These are phyloP conservation scores for Aspergillus sp. DNA, from an alignment of 2,329 filamentous ascomycete genomes.

Conservation along the genomic window DNA sequence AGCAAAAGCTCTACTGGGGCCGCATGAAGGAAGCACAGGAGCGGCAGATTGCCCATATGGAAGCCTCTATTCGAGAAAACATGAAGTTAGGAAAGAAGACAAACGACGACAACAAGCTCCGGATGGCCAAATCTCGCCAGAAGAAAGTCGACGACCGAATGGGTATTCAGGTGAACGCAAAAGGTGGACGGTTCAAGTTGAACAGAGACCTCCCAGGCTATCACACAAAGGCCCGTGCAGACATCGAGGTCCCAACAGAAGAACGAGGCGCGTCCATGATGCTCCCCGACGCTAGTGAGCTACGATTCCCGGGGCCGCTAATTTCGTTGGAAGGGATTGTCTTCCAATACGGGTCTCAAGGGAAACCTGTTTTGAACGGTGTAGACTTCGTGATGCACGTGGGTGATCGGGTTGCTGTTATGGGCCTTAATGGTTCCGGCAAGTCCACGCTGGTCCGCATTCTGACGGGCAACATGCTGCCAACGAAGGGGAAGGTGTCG, in stretches of 20 bases:
- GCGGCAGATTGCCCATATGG: constrained; percentile 69
- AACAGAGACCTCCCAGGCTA: constrained; percentile 64
- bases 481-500: constrained; percentile 54
- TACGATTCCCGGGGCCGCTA: constrained; percentile 67
- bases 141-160: constrained; percentile 77
- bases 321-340: constrained; percentile 62
- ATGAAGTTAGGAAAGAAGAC: constrained; percentile 66
- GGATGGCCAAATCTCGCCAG: constrained; percentile 75
- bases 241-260: constrained; percentile 61
- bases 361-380: constrained; percentile 49
- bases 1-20: constrained; percentile 56
- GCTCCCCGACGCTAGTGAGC: constrained; percentile 57
- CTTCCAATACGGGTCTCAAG: constrained; percentile 52
- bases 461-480: constrained; percentile 53
- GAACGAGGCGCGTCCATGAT: constrained; percentile 50
- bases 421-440: constrained; percentile 72
- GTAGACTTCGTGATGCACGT: constrained; percentile 62
- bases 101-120: constrained; percentile 75
- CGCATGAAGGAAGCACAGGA: constrained; percentile 78
- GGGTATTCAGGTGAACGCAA: constrained; percentile 65
- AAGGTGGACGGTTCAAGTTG: constrained; percentile 69
- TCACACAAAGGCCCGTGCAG: constrained; percentile 51
- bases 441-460: constrained; percentile 72
- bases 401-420: constrained; percentile 65
- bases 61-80: constrained; percentile 67